A percentile compares a stretch with the other conserved stretches of the same genome.
phyloP scores from a whole-genome alignment of 208 protist genomes.

The Blastocrithidia nonstop region DNA sequence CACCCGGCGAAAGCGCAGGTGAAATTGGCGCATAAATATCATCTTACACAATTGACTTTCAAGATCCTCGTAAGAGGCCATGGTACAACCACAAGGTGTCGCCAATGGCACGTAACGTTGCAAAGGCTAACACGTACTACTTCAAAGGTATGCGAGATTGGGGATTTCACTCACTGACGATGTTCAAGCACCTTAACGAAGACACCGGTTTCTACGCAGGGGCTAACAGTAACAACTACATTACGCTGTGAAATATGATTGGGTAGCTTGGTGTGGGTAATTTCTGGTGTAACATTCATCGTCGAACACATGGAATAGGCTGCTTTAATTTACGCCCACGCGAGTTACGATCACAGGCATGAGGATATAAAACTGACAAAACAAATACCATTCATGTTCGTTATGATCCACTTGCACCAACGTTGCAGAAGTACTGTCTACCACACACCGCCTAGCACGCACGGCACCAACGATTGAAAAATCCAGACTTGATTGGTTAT shows the following conservation, averaged over 20 bases:
- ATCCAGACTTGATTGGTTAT: conserved; percentile 37
- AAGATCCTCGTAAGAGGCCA: too few relatives aligned
- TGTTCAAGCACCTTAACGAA: conserved; percentile 80
- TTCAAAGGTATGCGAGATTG: conserved; percentile 83
- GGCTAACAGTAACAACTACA: conserved; percentile 71
- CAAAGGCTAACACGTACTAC: too few relatives aligned
- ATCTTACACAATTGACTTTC: too few relatives aligned
- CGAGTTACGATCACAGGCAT: conserved; percentile 53
- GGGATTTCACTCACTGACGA: conserved; percentile 77
- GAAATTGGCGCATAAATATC: conserved; percentile 79
- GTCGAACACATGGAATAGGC: conserved; percentile 77
- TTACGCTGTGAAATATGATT: conserved; percentile 77
- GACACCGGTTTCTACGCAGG: conserved; percentile 81
- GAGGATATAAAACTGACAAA: conserved; percentile 39
- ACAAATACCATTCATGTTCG: background rate
- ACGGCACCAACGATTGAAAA: conserved; percentile 62
- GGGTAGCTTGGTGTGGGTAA: conserved; percentile 77
- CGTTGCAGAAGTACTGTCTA: conserved; percentile 38
- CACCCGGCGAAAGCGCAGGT: conserved; percentile 53
- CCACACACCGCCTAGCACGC: conserved; percentile 75
- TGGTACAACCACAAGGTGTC: too few relatives aligned
- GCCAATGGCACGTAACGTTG: too few relatives aligned
- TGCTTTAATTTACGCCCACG: conserved; percentile 80
- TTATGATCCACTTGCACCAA: conserved; percentile 17
- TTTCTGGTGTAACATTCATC: conserved; percentile 82